These are phyloP conservation scores for Mycena sp. DNA, from an alignment of 1,284 basidiomycete genomes.

Conservation along the genomic window DNA sequence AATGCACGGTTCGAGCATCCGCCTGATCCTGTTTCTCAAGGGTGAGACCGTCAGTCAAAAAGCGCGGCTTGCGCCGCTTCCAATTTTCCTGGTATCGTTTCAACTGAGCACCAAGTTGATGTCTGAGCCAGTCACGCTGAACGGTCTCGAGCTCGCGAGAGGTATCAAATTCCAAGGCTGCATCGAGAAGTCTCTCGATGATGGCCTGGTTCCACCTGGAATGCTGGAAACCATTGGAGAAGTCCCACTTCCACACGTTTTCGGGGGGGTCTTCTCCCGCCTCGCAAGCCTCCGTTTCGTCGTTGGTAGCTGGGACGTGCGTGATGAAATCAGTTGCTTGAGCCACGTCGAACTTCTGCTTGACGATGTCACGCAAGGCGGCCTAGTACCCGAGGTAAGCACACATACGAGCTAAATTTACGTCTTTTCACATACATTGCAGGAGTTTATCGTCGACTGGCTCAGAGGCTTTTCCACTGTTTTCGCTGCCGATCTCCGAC, in stretches of 20 bases:
- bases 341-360: neutral
- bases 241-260: slow-evolving; percentile 9
- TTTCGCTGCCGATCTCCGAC: too few species aligned
- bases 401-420: neutral
- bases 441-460: neutral
- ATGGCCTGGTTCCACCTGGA: slow-evolving; percentile 2
- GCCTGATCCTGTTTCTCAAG: slow-evolving; percentile 3
- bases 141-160: neutral
- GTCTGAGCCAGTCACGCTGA: neutral
- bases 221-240: neutral
- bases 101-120: neutral
- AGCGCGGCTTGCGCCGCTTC: neutral
- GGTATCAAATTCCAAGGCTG: neutral
- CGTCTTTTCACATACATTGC: slow-evolving; percentile 4
- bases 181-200: neutral
- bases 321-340: neutral
- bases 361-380: neutral
- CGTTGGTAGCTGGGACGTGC: neutral
- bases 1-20: neutral
- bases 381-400: neutral
- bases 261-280: neutral
- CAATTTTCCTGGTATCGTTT: neutral
- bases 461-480: neutral
- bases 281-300: neutral
- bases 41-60: neutral